phyloP scores from a whole-genome alignment of 306 rosid species.

The Acacia crassicarpa region DNA sequence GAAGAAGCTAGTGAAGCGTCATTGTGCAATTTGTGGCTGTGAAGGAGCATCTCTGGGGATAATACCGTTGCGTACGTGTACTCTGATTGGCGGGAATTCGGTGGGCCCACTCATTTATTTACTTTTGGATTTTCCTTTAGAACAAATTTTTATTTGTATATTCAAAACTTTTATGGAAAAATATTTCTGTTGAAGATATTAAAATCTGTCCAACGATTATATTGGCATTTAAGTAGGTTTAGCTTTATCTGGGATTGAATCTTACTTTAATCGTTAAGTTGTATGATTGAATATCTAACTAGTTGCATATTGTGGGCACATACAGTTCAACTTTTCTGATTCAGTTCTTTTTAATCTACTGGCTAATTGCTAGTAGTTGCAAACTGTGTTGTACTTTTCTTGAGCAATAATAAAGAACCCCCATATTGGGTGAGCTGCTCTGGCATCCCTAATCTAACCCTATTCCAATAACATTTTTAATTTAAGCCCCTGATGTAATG shows the following conservation, averaged over 20 bases:
- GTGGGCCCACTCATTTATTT: not conserved
- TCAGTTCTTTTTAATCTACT: not conserved
- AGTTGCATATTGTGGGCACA: not conserved
- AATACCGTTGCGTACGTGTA: not conserved
- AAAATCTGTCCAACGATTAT: not conserved
- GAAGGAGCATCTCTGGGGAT: slow-evolving; percentile 19
- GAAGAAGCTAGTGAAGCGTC: not conserved
- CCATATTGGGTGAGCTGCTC: not conserved
- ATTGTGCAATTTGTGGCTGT: slow-evolving; percentile 17
- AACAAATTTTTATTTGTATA: not conserved
- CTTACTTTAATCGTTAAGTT: not conserved
- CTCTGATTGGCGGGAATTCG: not conserved
- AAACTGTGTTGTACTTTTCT: not conserved
- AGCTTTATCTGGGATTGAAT: not conserved
- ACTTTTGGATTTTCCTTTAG: not conserved
- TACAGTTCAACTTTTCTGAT: not conserved
- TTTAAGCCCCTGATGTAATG: not conserved
- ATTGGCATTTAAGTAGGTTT: not conserved
- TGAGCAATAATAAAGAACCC: not conserved
- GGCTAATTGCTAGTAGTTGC: not conserved
- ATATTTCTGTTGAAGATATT: not conserved
- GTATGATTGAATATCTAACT: not conserved
- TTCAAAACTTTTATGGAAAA: not conserved
- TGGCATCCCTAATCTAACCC: not conserved
- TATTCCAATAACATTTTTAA: not conserved